Evolutionary conservation across 23 red algal species (phyloP), one percentile per base, ranked within the genome.

Genomic region (Gracilaria caudata): DNA sequence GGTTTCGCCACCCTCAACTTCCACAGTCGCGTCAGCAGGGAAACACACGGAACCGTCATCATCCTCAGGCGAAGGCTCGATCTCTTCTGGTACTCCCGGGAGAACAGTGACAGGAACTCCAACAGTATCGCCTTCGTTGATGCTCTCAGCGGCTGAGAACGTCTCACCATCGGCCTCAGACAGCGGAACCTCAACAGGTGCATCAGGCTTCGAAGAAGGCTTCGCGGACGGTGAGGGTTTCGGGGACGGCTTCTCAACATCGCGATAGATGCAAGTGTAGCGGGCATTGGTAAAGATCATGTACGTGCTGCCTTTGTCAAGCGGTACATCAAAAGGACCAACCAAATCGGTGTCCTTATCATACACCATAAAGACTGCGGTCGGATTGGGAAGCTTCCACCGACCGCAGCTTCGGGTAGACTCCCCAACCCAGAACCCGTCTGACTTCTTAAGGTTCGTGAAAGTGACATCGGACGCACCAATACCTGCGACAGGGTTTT

Each of bases 21-120:
- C 74, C 14, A 94, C 92, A 79, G 77, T 81, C 8, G 92, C 85
- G 19, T 86, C 73, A 25, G 77, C 84, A 0, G 92, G 92, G 66
- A 94, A 94, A 68, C 92, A 94, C 10, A 51, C 55, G 14, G 72
- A 84, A n/a, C 81, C 89, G 36, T 84, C 80, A 51, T 92, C 66
- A 21, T 92, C 72, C 2, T 83, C 71, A 70, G 80, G 20, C 10
- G 38, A 36, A 3, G 80, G 40, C 38, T 53, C 46, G 13, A n/a
- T 11, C 1, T 58, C 28, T 68, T 66, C 40, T 37, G 82, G 82
- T 20, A 60, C 64, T 23, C 65, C 64, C 3, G 65, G 64, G 32
- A 86, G 39, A 57, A 73, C 68, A 33, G 82, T 86, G 26, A 86
- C 68, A 21, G 82, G 82, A n/a, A 83, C 79, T 12, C 36, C 79